phyloP scores from a whole-genome alignment of 768 basidiomycete species.

The Mycena filopes region DNA sequence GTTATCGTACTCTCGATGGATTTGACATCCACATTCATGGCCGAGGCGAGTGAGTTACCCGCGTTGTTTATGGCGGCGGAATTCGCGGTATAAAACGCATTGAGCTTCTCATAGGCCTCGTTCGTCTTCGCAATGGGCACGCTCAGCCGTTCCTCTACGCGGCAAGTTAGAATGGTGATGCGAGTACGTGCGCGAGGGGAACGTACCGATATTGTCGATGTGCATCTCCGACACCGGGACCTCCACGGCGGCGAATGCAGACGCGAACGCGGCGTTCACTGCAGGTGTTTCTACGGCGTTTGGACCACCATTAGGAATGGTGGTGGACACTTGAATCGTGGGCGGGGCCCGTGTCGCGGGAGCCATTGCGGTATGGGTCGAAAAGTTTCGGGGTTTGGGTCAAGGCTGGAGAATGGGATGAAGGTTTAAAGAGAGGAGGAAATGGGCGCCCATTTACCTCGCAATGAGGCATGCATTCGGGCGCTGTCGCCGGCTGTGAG shows the following conservation, averaged over 20 bases:
- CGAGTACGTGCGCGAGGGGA: no score
- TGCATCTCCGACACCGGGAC: conserved; percentile 1
- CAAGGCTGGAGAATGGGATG: no score
- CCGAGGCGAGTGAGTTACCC: conserved; percentile 7
- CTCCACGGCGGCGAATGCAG: conserved; percentile 7
- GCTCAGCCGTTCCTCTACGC: conserved; percentile 19
- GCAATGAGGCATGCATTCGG: no score
- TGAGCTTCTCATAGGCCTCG: conserved; percentile 27
- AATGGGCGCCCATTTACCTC: no score
- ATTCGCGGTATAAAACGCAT: conserved; percentile 23
- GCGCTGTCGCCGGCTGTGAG: no score
- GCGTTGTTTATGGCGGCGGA: conserved; percentile 12
- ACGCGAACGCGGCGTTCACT: conserved; percentile 12
- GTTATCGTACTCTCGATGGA: conserved; percentile 29
- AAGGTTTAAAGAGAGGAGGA: no score
- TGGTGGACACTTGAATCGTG: no score
- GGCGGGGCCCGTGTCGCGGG: no score
- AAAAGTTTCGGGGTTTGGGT: no score
- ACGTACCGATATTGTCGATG: conserved; percentile 25
- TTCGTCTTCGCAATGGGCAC: not conserved
- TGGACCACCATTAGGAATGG: no score
- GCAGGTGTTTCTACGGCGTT: not conserved
- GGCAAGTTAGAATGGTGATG: not conserved
- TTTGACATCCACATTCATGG: conserved; percentile 17
- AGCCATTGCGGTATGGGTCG: no score